Evolutionary conservation across 805 yeast genomes (phyloP), one percentile per base, ranked within the genome.

Genomic region (Spathaspora hagerdaliae): DNA sequence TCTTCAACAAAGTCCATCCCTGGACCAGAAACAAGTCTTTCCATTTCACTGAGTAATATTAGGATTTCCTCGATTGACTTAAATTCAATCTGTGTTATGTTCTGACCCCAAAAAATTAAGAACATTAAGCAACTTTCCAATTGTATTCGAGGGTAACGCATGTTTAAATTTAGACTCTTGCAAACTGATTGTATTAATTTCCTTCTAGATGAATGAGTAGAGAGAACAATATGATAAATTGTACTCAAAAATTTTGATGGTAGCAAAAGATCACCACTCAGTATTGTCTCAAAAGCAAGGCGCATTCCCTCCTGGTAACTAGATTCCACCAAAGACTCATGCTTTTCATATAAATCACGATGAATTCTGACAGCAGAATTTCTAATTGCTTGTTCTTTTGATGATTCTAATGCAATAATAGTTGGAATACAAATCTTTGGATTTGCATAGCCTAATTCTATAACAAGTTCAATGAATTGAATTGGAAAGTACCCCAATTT

Each of bases 351-450:
- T 3, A 88, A 54, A 7, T 74, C 78, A 15, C 58, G 57, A 52
- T 85, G 86, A 45, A 86, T 63, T 0, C 69, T 72, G 1, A 68
- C 46, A 0, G 90, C 88, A 9, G 74, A 62, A 2, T 58, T 59
- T 31, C 75, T 67, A 13, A 85, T 70, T 9, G 61, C 57, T 3
- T 57, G 58, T 13, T 67, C 62, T 1, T 68, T 62, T 0, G 88
- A 79, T 0, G 86, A 71, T 46, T 82, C 82, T 32, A 89, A 65
- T 0, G 92, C 92, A 45, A 87, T 74, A 0, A 87, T 71, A 0
- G 90, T 83, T 0, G 90, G 78, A 6, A 83, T 76, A 54, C 88
- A 79, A 5, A 77, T 55, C 45, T 85, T 75, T 1, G 96, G 96
- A 56, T 85, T 87, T 0, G 85, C 84, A 61, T 79, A 84, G 0